These are phyloP conservation scores for Fraxinus baroniana DNA, from an alignment of 305 asterid species.

Conservation along the genomic window DNA sequence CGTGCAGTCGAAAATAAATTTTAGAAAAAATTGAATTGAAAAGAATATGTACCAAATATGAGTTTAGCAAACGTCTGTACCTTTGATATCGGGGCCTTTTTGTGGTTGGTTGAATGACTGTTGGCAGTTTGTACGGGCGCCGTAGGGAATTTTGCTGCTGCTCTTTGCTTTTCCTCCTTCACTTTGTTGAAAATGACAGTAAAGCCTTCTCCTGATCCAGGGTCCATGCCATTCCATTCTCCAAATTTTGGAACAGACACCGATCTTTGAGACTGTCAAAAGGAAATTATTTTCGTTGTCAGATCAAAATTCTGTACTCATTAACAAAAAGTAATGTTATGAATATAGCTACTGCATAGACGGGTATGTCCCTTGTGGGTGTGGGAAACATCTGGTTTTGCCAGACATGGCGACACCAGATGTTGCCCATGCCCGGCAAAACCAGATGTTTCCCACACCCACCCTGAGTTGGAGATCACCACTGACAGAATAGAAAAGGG, in stretches of 20 bases:
- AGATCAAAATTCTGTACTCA: background rate
- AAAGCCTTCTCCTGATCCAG: constrained; percentile 67
- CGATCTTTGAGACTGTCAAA: constrained; percentile 49
- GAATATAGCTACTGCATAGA: no score
- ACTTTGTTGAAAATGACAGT: constrained; percentile 71
- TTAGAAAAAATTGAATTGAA: no score
- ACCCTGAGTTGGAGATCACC: no score
- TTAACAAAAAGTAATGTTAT: background rate
- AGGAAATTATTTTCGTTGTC: background rate
- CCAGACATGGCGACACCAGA: no score
- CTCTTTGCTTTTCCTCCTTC: constrained; percentile 68
- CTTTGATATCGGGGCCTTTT: constrained; percentile 35
- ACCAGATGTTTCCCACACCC: no score
- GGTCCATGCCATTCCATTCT: constrained; percentile 67
- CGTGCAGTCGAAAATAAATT: no score
- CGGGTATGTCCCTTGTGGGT: no score
- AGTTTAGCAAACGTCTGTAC: constrained; percentile 13
- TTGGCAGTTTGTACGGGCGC: constrained; percentile 30
- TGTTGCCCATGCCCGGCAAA: no score
- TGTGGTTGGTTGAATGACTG: constrained; percentile 22
- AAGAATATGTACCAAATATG: background rate
- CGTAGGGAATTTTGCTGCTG: constrained; percentile 54
- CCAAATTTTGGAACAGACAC: constrained; percentile 76
- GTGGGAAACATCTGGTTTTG: no score
- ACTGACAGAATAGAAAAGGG: background rate